Base-by-base conservation (phyloP, 129 eudicot genomes). In the Centrapalus pauciflorus region DNA sequence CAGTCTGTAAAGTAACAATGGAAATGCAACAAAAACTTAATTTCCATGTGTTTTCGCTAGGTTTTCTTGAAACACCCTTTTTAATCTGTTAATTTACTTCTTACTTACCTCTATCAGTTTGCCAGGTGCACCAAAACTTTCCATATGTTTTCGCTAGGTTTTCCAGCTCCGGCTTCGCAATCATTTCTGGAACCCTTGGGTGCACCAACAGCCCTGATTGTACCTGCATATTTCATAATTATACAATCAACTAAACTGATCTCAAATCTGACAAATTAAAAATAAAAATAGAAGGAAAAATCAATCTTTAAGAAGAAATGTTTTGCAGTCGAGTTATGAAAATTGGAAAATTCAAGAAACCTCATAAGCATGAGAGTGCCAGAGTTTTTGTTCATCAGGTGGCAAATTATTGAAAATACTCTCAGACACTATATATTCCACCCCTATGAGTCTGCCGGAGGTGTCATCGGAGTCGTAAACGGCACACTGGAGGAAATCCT, bases 91-190 rank as follows among this genome's bases (percentile, higher is more conserved):
- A 27, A 37, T 9, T 20, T 21, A 24, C 37, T 10, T 61, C 27
- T n/a, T n/a, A n/a, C n/a, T n/a, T n/a, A 83, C 95, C 95, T 77
- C 90, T 73, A 34, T 87, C 90, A 38, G 78, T 76, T 49, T 87
- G 95, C 95, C 95, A 87, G 0, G 95, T 84, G 82, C 95, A 84
- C 95, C 95, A 87, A 57, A 87, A 87, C 78, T 87, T 87, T 24
- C 90, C 95, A 24, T 84, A 87, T 1, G 86, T 81, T 55, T 77
- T 84, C 55, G 85, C 85, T 20, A 84, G 69, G 67, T 77, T 84
- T 60, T 81, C 82, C 6, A 87, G 83, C 57, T 87, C 90, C 0
- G 90, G 80, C 27, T 67, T 87, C 23, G 61, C 72, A 0, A 81
- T 68, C 73, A 73, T 41, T 60, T 83, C 95, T 0, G 90, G 90